Base-by-base conservation (phyloP, 2,329 filamentous ascomycete species). In the Penicillium sp. region DNA sequence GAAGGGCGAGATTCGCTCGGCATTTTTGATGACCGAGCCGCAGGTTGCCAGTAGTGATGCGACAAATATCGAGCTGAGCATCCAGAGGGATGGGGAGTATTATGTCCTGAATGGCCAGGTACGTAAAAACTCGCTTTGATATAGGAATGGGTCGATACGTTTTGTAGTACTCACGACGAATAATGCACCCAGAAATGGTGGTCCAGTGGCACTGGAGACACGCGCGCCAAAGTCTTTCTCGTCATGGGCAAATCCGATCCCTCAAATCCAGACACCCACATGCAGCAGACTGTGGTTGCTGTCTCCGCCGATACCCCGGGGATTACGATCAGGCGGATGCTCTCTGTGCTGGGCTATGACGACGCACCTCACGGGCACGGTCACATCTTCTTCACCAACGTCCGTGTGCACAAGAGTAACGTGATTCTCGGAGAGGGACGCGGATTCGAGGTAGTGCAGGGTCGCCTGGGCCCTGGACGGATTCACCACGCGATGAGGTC, bases 401-500 rank as follows among this genome's bases (percentile, higher is more conserved):
- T 98, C 65, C 90, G 94, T 62, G 91, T 99, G 0, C 94, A 94
- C 7, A 88, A 84, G 31, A 82, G 83, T 71, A 95, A 92, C 81
- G 90, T 99, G 73, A 91, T 97, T 11, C 89, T 99, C 3, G 94
- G 95, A 64, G 91, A 95, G 76, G 95, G 95, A 66, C 89, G 92
- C 65, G 95, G 95, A 19, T 99, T 98, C 77, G 95, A 99, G 80
- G 97, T 99, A 74, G 97, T 99, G 74, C 95, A 99, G 78, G 95
- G 95, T 61, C 92, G 95, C 70, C 90, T 99, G 29, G 95, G 95
- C 0, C 95, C 95, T 1, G 95, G 95, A 41, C 91, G 95, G 62
- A 98, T 99, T 75, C 95, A 99, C 82, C 95, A 99, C 81, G 92
- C 93, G 63, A 99, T 99, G 95, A 89, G 95, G 67, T 89, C 88